These are phyloP conservation scores for Aspergillus aculeatinus DNA, from an alignment of 2,329 filamentous ascomycete genomes.

Conservation along the genomic window DNA sequence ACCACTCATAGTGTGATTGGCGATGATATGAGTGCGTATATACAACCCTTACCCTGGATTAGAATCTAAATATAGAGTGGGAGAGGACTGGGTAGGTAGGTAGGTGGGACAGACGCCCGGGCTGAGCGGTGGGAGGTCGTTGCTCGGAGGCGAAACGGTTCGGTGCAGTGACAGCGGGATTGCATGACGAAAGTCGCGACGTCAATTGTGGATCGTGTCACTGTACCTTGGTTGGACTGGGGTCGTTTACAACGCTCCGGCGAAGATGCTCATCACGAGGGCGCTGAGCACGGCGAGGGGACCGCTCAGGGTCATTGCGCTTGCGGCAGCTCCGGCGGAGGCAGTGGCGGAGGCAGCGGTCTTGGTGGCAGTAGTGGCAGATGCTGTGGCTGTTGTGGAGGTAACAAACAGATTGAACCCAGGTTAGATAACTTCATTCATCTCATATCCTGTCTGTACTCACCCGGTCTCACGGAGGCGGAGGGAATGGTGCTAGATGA, in stretches of 20 bases:
- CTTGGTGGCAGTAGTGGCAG: conserved; percentile 14
- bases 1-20: not conserved
- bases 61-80: not conserved
- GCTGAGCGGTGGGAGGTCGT: no score
- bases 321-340: conserved; percentile 26
- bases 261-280: conserved; percentile 28
- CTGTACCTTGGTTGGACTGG: not conserved
- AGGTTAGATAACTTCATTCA: conserved; percentile 12
- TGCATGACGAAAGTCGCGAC: not conserved
- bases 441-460: conserved; percentile 17
- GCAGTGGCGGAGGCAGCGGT: conserved; percentile 22
- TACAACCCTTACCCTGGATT: not conserved
- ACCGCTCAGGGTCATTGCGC: conserved; percentile 17
- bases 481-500: conserved; percentile 26
- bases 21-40: not conserved
- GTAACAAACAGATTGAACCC: not conserved
- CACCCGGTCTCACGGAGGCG: conserved; percentile 25
- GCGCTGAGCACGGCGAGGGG: conserved; percentile 29
- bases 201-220: not conserved
- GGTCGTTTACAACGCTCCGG: conserved; percentile 24
- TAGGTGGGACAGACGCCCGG: not conserved
- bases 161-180: no score
- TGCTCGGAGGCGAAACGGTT: no score
- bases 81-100: not conserved
- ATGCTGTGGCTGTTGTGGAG: conserved; percentile 1